Evolutionary conservation across 495 filamentous ascomycete species (phyloP), one percentile per base, ranked within the genome.

Genomic region (Oidiodendron maius): DNA sequence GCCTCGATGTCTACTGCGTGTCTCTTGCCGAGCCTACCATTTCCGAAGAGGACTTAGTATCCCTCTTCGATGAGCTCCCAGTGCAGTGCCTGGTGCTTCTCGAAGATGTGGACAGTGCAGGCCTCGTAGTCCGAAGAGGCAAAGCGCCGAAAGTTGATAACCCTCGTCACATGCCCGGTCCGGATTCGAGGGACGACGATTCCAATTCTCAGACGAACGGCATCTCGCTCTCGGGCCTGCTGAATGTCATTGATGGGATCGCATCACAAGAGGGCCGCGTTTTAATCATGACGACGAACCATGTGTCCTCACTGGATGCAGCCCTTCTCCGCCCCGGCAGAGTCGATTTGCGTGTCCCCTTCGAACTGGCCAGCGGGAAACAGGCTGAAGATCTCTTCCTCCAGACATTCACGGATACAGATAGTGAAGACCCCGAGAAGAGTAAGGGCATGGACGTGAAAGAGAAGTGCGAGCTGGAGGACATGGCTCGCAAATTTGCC

Each of bases 221-320:
- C 16, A 66, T 63, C 54, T 79, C 81, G 0, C 75, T 89, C 22
- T 85, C 83, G 1, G 83, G 77, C 0, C 65, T 89, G 8, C 61
- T 89, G 3, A 88, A 87, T 47, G 83, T 83, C 9, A 72, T 89
- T 28, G 85, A 88, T 57, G 84, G 85, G 13, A 80, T 87, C 6
- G 79, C 82, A 3, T 80, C 80, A 0, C 76, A 74, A 28, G 83
- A 88, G 59, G 85, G 84, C 17, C 75, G 82, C 3, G 82, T 88
- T 41, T 72, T 88, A 3, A 74, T 88, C 32, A 86, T 89, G 81
- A 88, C 84, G 1, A 83, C 84, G 28, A 89, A 89, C 52, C 74
- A 80, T 44, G 71, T 75, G 4, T 77, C 85, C 5, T 75, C 77
- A 39, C 72, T 89, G 0, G 84, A 89, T 52, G 67, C 72, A 35